phyloP scores from a whole-genome alignment of 306 rosid genomes.

The Cercis canadensis region DNA sequence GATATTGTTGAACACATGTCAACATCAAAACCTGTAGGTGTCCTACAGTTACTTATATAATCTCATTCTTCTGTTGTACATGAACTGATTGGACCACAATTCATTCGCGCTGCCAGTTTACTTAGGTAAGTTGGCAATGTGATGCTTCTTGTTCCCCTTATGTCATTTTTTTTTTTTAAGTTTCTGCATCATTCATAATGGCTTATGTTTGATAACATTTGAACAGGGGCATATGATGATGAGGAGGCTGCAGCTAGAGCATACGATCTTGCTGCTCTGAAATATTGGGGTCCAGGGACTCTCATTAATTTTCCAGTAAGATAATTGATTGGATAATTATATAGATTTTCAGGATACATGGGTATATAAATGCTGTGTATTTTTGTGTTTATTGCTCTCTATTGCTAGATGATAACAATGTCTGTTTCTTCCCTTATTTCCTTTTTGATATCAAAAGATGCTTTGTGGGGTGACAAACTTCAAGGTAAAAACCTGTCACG shows the following conservation, averaged over 20 bases:
- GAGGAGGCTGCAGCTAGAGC: conserved; percentile 99
- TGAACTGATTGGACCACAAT: conserved; percentile 47
- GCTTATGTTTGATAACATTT: conserved; percentile 19
- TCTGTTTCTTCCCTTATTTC: background rate
- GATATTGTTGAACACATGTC: background rate
- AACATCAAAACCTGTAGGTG: background rate
- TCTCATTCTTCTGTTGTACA: conserved; percentile 45
- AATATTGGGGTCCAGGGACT: conserved; percentile 99
- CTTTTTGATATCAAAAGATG: conserved; percentile 23
- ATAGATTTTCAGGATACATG: background rate
- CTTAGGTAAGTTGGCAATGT: conserved; percentile 73
- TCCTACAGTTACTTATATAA: conserved; percentile 43
- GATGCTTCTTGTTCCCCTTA: conserved; percentile 2
- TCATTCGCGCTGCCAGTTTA: conserved; percentile 67
- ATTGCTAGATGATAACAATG: conserved; percentile 24
- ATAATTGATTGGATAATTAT: conserved; percentile 15
- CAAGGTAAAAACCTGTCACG: conserved; percentile 1
- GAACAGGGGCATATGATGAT: conserved; percentile 93
- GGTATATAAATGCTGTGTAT: background rate
- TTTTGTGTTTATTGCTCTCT: conserved; percentile 4
- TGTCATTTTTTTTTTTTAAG: background rate
- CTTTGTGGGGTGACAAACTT: conserved; percentile 17
- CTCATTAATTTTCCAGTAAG: conserved; percentile 97
- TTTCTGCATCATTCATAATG: conserved; percentile 14
- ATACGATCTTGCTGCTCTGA: conserved; percentile 97